Base-by-base conservation (phyloP, 192 early-diverging fungal species). In the Backusella australiensis region DNA sequence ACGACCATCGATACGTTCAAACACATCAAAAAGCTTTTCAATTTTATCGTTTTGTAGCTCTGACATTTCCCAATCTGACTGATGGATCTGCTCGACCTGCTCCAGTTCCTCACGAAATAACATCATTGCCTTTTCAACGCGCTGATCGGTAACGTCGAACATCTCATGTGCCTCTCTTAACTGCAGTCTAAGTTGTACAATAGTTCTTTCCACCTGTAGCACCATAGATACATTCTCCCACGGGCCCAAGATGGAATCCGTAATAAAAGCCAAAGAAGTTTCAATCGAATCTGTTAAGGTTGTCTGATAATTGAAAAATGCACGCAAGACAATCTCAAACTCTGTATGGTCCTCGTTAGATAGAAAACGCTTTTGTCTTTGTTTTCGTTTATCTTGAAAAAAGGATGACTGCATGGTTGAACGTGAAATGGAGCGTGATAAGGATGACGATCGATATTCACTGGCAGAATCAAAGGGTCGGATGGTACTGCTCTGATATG, bases 321-420 rank as follows among this genome's bases (percentile, higher is more conserved):
- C 82, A n/a, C 81, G 77, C 4, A 88, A 73, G 1, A 88, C 81
- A 14, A 85, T 82, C n/a, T 83, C 82, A 76, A 88, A 86, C 23
- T 88, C 83, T n/a, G 76, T 75, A 23, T 36, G 19, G 1, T 41
- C 56, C 7, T 12, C 56, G 21, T 63, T 26, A 8, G 56, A 63
- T 14, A 63, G 12, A 23, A 63, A 63, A 12, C 56, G 21, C 26
- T 63, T 63, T 29, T 36, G 39, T 41, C 38, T 69, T 17, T 39
- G 68, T 35, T 69, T 36, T 39, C 35, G 35, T 39, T 36, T 36
- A 39, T 34, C 68, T 41, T 39, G 39, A 41, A 36, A 69, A 41
- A 38, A 41, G 21, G 35, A 41, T 19, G 49, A 74, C 9, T 36
- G 68, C 6, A 36, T 38, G 17, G 67, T 68, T 7, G 49, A 74